Percentiles rank a stretch among this genome's conserved stretches.
phyloP scores from a whole-genome alignment of 768 basidiomycete genomes.

The Hericium erinaceus region DNA sequence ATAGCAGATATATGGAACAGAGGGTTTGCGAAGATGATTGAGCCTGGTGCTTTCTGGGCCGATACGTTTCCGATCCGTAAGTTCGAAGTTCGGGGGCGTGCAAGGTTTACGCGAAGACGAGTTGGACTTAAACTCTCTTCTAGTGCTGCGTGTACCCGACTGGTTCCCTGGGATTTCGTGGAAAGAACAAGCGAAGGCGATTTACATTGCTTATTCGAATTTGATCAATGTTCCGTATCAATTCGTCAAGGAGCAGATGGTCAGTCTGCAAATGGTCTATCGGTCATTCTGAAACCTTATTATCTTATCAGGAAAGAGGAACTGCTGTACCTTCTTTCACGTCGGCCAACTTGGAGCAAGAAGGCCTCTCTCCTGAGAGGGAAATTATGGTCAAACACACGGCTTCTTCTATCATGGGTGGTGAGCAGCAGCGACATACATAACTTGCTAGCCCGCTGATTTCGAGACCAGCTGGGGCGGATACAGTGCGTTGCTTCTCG shows the following conservation, averaged over 20 bases:
- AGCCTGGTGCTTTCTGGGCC: constrained; percentile 10
- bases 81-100: not conserved
- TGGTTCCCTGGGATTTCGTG: not conserved
- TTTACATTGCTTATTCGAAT: too few species aligned
- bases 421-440: too few species aligned
- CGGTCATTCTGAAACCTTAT: not conserved
- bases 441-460: not conserved
- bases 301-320: not conserved
- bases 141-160: not conserved
- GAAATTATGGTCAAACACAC: constrained; percentile 14
- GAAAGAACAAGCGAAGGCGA: not conserved
- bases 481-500: constrained; percentile 5
- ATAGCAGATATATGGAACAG: constrained; percentile 16
- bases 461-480: constrained; percentile 4
- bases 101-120: not conserved
- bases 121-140: not conserved
- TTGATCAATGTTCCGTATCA: not conserved
- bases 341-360: constrained; percentile 2
- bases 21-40: constrained; percentile 5
- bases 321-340: constrained; percentile 11
- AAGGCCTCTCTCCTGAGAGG: constrained; percentile 3
- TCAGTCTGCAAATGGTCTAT: not conserved
- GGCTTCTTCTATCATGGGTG: not conserved
- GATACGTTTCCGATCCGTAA: constrained; percentile 14
- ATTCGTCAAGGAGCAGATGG: constrained; percentile 2